Percentiles rank a stretch among this genome's conserved stretches.
Conservation (phyloP, 257 asterid genomes). For the Fraxinus americana region DNA sequence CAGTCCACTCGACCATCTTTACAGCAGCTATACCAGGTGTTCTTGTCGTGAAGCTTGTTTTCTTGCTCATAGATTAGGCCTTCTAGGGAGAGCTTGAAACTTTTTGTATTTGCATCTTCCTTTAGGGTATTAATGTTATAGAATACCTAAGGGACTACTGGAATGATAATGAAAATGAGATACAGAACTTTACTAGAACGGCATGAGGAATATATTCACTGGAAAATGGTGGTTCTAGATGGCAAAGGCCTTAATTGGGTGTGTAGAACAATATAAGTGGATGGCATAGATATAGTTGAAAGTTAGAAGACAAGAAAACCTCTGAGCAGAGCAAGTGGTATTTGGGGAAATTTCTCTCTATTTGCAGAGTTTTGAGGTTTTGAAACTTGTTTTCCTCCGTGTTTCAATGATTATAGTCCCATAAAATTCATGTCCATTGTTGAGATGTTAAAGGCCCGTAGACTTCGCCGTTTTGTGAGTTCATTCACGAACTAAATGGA, state of each 20-base stretch:
- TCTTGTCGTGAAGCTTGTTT: conserved; percentile 7
- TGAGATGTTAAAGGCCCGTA: not conserved
- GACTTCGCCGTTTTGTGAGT: not conserved
- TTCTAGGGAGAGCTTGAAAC: not conserved
- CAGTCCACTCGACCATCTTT: not conserved
- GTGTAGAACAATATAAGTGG: not conserved
- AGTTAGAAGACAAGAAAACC: not conserved
- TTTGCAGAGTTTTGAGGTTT: not conserved
- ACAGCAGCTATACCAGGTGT: not conserved
- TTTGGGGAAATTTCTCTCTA: not conserved
- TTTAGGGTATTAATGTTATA: not conserved
- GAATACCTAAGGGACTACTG: not conserved
- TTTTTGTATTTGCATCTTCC: not conserved
- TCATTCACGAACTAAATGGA: conserved; percentile 2
- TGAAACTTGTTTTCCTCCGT: not conserved
- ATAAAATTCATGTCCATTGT: not conserved
- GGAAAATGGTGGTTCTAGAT: not conserved
- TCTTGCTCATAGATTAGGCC: not conserved
- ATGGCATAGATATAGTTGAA: not conserved
- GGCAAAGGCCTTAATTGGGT: not conserved
- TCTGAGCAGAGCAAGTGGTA: not conserved
- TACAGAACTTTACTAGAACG: not conserved
- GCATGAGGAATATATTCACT: not conserved
- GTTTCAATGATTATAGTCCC: not conserved
- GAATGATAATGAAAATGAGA: not conserved